Conservation (phyloP, 805 yeast species). For the Wickerhamomyces chambardii region DNA sequence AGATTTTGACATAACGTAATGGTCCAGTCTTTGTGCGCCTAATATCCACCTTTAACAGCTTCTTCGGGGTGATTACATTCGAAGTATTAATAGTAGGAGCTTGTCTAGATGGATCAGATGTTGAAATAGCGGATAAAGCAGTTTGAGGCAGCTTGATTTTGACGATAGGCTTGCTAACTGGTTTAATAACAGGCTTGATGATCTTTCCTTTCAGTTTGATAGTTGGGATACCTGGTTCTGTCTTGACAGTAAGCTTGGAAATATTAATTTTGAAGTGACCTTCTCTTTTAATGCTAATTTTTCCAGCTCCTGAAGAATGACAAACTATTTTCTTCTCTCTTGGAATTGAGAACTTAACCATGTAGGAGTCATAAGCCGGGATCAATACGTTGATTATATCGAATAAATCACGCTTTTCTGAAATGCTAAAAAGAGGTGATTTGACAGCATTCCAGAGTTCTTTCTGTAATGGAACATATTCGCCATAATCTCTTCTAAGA, state of each 20-base stretch:
- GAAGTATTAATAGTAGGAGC: background rate
- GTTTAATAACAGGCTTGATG: conserved; percentile 1
- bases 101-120: background rate
- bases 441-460: conserved; percentile 67
- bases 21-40: conserved; percentile 16
- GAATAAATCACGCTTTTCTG: conserved; percentile 53
- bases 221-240: conserved; percentile 1
- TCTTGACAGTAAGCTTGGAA: conserved; percentile 4
- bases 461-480: conserved; percentile 45
- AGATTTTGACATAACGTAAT: conserved; percentile 33
- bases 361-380: conserved; percentile 46
- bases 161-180: too few relatives aligned
- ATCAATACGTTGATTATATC: conserved; percentile 60
- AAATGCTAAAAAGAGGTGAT: conserved; percentile 47
- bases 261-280: conserved; percentile 18
- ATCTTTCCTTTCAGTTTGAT: conserved; percentile 1
- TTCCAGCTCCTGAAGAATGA: conserved; percentile 39
- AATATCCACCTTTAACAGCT: conserved; percentile 12
- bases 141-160: background rate
- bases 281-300: conserved; percentile 52
- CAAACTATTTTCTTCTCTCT: conserved; percentile 60
- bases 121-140: background rate
- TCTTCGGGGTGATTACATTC: too few relatives aligned
- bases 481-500: conserved; percentile 46
- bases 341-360: conserved; percentile 62